Evolutionary conservation across 345 rosid genomes (phyloP), one percentile per base, ranked within the genome.

Genomic region (Noccaea caerulescens): DNA sequence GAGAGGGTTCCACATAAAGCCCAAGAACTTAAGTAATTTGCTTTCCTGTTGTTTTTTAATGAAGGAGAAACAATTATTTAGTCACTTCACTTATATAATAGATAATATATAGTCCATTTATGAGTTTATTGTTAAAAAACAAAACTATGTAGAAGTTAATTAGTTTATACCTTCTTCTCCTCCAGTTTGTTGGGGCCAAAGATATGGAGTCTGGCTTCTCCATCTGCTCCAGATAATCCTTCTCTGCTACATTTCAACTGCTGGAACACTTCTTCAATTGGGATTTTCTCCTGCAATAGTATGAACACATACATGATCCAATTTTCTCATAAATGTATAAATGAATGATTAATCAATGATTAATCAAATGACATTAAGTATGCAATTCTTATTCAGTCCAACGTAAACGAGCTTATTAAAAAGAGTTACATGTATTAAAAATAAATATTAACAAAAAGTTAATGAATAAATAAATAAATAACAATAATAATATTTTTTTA

Each of bases 151-250:
- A 53, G 8, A 37, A 8, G 2, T n/a, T 4, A 20, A 4, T 12
- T 27, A 27, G 30, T 27, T 27, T 27, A 14, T 39, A 72, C 91
- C 88, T 87, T 91, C 64, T 89, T 91, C 87, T 91, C 97, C 63
- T 91, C 96, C 39, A 92, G 80, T 49, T 89, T 92, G 92, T 92
- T 92, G 80, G 92, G 94, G 14, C 98, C 98, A 69, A 92, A 92
- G 65, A 92, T 80, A 58, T 84, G 88, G 70, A 92, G 86, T 80
- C 98, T 75, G 80, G 60, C 79, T 77, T 63, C 85, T 66, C 96
- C 98, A 73, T 92, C 98, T 2, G 67, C 80, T 1, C 84, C 42
- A 42, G 61, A 66, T 56, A 92, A 77, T 67, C 98, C 98, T 65
- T 89, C 87, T 58, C 62, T 67, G 57, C 84, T 73, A 65, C 92